Evolutionary conservation across 2,329 filamentous ascomycete species (phyloP).

Genomic region (Paecilomyces formosus): DNA sequence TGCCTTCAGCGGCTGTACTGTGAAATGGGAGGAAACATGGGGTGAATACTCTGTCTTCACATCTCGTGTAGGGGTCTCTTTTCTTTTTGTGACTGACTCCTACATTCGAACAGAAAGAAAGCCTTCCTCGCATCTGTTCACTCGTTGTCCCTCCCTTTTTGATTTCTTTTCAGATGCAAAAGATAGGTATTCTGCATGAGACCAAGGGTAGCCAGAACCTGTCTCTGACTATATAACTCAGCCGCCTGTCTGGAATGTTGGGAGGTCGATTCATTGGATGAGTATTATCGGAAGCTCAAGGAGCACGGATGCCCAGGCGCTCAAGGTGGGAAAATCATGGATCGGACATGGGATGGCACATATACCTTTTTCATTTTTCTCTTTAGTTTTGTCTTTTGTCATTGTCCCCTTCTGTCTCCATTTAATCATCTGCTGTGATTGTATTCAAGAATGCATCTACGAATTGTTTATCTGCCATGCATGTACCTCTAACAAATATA

Average conservation of each 20-base stretch:
- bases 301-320: neutral
- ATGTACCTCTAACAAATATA: neutral
- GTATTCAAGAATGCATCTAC: neutral
- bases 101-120: neutral
- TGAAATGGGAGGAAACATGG: neutral
- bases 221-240: neutral
- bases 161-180: neutral
- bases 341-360: neutral
- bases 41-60: neutral
- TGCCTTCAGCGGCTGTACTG: neutral
- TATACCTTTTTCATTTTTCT: neutral
- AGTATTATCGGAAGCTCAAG: neutral
- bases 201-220: neutral
- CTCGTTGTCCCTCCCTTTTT: neutral
- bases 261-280: neutral
- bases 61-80: neutral
- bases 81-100: neutral
- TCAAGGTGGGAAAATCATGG: neutral
- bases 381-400: neutral
- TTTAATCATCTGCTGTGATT: neutral
- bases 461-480: neutral
- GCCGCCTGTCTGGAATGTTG: neutral
- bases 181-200: neutral
- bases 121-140: neutral
- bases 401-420: neutral